These are phyloP conservation scores for Teratosphaeria epicoccoides DNA, from an alignment of 2,329 filamentous ascomycete species.

Conservation along the genomic window DNA sequence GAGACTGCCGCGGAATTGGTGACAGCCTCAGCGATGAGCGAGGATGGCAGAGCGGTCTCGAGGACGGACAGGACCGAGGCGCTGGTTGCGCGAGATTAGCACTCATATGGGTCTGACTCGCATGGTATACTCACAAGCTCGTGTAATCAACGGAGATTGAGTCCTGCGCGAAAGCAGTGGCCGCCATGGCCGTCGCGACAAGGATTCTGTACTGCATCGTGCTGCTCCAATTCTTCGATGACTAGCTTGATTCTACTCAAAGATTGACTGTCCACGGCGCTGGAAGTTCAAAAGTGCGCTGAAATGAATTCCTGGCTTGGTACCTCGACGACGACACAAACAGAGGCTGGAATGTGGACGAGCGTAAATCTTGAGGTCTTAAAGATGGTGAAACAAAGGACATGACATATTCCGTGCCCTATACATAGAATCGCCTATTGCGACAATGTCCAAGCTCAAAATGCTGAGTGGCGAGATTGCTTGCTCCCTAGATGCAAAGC, in stretches of 20 bases:
- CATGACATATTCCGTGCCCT: neutral
- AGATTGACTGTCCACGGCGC: too few species aligned
- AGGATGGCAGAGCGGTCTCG: conserved; percentile 34
- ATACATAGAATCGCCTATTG: neutral
- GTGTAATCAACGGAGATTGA: conserved; percentile 1
- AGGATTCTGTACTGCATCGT: conserved; percentile 22
- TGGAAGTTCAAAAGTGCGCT: neutral
- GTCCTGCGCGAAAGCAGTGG: conserved; percentile 13
- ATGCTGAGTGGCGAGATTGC: neutral
- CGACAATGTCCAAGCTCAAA: neutral
- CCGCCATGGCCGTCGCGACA: conserved; percentile 16
- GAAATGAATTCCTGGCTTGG: neutral
- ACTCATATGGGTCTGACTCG: neutral
- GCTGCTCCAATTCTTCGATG: too few species aligned
- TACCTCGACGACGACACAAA: neutral
- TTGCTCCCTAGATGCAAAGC: neutral
- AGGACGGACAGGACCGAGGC: conserved; percentile 33
- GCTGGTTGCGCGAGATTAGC: conserved; percentile 11
- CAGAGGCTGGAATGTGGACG: neutral
- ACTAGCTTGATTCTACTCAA: too few species aligned
- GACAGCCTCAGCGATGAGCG: conserved; percentile 29
- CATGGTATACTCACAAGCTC: neutral
- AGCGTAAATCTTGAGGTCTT: too few species aligned
- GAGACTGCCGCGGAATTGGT: conserved; percentile 33
- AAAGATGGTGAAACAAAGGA: neutral